Evolutionary conservation across 2,329 filamentous ascomycete species (phyloP), one percentile per base, ranked within the genome.

Genomic region (Phyllosticta citribraziliensis): DNA sequence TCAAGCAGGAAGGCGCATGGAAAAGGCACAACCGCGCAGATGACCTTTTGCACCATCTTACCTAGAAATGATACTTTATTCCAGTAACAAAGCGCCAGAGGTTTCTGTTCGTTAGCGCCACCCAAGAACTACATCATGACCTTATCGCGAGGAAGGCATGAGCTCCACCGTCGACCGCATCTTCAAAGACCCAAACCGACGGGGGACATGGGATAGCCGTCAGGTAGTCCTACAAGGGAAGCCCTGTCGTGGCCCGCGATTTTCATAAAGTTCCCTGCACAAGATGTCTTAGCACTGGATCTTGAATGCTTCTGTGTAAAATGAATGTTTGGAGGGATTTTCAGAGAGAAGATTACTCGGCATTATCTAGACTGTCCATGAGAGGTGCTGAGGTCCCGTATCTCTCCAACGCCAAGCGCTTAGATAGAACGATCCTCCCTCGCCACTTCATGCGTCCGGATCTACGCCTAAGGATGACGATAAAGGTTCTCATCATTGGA

Each of bases 401-500:
- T 40, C 47, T 33, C 47, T 17, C 30, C 17, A 50, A 5, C 55
- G 57, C 9, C 47, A 55, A 55, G 52, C 52, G 50, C 47, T 53
- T 30, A 12, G 30, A 33, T 20, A 52, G 55, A 25, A 61, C 60
- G 60, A 54, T 61, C 60, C 60, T 61, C 17, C 60, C 60, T 54
- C 22, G 22, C n/a, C 50, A 35, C 25, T 19, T 50, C 55, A 57
- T 55, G 60, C 60, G 55, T 55, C 60, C 40, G 19, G 11, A 58
- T 58, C 27, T 95, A 86, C 83, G 91, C 80, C 89, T 95, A 95
- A 95, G 91, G 91, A 96, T 95, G 91, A 95, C 89, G 88, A 91
- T 92, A 91, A 82, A 77, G 75, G 74, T 80, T 91, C 85, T 94
- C 91, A 93, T 95, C 91, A 93, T 88, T 70, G 66, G 70, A 70